Percentiles rank a stretch among this genome's conserved stretches.
phyloP scores from a whole-genome alignment of 1,284 basidiomycete genomes.

The Tetrapyrgos nigripes region DNA sequence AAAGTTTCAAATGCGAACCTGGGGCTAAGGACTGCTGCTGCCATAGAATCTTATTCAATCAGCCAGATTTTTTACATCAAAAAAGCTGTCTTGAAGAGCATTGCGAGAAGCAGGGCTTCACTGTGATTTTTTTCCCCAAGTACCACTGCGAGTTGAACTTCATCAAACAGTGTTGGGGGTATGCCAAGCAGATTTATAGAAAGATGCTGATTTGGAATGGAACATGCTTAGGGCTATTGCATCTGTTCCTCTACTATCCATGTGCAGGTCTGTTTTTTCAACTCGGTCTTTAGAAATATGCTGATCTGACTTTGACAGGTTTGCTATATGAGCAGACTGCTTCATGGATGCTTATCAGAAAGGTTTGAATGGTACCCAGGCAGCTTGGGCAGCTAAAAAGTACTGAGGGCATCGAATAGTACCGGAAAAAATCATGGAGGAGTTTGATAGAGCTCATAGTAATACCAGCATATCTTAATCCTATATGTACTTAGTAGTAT shows the following conservation, averaged over 20 bases:
- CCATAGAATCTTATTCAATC: constrained; percentile 23
- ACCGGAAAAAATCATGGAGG: constrained; percentile 19
- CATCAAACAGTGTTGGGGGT: constrained; percentile 34
- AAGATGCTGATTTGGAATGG: constrained; percentile 26
- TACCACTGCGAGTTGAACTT: constrained; percentile 34
- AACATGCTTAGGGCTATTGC: constrained; percentile 22
- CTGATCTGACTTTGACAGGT: neutral
- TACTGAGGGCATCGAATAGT: constrained; percentile 24
- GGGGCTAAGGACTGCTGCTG: constrained; percentile 21
- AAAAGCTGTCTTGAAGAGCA: constrained; percentile 20
- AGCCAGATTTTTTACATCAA: constrained; percentile 27
- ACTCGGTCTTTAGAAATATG: neutral
- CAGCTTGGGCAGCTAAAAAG: constrained; percentile 28
- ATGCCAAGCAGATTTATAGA: constrained; percentile 24
- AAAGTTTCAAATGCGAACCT: constrained; percentile 20
- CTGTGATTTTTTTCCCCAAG: constrained; percentile 22
- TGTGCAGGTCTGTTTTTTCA: constrained; percentile 14
- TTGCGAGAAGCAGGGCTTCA: constrained; percentile 14
- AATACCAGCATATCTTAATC: too few relatives aligned
- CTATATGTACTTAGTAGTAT: too few relatives aligned
- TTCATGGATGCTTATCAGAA: constrained; percentile 26
- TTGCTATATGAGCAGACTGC: constrained; percentile 7
- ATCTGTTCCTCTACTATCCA: constrained; percentile 19
- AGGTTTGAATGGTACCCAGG: constrained; percentile 23
- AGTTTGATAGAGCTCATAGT: constrained; percentile 1